phyloP scores from a whole-genome alignment of 192 early-diverging fungal genomes.

The Obelidium mucronatum region DNA sequence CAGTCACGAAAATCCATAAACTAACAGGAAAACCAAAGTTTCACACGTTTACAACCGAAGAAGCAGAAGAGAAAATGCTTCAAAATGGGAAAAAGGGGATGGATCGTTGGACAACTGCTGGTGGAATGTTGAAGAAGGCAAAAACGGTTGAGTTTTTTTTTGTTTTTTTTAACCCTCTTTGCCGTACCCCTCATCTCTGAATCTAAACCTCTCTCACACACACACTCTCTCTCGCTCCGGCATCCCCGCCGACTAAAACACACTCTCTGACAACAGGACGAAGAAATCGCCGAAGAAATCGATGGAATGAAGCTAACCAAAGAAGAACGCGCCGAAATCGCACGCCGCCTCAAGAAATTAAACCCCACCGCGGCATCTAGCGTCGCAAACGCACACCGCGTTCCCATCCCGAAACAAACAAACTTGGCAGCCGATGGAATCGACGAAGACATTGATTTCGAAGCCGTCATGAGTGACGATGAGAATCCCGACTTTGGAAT shows the following conservation, averaged over 20 bases:
- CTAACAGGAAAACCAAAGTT: slow-evolving; percentile 51
- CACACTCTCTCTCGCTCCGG: background rate
- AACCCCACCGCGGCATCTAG: background rate
- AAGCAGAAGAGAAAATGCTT: slow-evolving; percentile 56
- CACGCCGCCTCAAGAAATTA: background rate
- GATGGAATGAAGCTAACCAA: slow-evolving; percentile 28
- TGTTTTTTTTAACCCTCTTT: background rate
- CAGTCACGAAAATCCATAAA: slow-evolving; percentile 57
- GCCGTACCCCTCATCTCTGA: background rate
- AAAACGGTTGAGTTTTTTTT: background rate
- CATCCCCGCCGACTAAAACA: too few species aligned
- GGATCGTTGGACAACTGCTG: slow-evolving; percentile 34
- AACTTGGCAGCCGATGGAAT: slow-evolving; percentile 28
- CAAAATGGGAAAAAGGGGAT: slow-evolving; percentile 20
- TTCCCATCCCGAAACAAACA: background rate
- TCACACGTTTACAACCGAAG: slow-evolving; percentile 56
- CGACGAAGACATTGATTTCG: slow-evolving; percentile 53
- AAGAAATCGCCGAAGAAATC: slow-evolving; percentile 11
- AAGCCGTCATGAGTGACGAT: slow-evolving; percentile 56
- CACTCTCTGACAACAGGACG: background rate
- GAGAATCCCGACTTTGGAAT: slow-evolving; percentile 58
- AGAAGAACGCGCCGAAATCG: slow-evolving; percentile 27
- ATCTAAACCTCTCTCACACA: background rate
- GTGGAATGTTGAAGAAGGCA: slow-evolving; percentile 37
- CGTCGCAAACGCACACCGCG: background rate